Conservation (phyloP, 140 eudicot species). For the Anethum foeniculum region DNA sequence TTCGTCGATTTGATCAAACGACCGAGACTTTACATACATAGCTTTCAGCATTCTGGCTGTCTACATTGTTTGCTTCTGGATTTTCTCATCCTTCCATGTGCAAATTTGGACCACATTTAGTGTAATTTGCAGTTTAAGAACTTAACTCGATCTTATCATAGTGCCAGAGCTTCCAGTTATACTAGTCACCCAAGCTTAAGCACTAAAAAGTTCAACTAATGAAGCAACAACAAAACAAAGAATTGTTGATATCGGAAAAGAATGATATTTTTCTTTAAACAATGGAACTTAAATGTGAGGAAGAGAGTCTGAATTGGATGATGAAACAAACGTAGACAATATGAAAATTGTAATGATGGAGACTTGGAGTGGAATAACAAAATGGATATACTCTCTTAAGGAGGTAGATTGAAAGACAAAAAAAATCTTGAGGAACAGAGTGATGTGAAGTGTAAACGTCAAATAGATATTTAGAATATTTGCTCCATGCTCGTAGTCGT, state of each 20-base stretch:
- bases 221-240: not conserved
- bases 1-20: not conserved
- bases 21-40: not conserved
- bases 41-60: conserved; percentile 12
- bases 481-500: not conserved
- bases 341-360: not conserved
- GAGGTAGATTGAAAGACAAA: not conserved
- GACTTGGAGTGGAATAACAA: not conserved
- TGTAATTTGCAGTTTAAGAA: not conserved
- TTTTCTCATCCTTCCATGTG: conserved; percentile 3
- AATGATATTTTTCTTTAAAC: not conserved
- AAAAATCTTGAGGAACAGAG: not conserved
- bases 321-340: not conserved
- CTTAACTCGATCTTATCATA: not conserved
- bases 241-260: not conserved
- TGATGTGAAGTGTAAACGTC: not conserved
- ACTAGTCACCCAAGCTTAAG: not conserved
- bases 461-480: not conserved
- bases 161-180: not conserved
- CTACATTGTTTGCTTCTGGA: not conserved
- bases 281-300: not conserved
- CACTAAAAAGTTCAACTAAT: not conserved
- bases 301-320: not conserved
- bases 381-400: not conserved
- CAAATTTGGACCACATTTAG: conserved; percentile 8